Evolutionary conservation across 2,329 filamentous ascomycete species (phyloP).

Genomic region (Zymoseptoria ardabiliae): DNA sequence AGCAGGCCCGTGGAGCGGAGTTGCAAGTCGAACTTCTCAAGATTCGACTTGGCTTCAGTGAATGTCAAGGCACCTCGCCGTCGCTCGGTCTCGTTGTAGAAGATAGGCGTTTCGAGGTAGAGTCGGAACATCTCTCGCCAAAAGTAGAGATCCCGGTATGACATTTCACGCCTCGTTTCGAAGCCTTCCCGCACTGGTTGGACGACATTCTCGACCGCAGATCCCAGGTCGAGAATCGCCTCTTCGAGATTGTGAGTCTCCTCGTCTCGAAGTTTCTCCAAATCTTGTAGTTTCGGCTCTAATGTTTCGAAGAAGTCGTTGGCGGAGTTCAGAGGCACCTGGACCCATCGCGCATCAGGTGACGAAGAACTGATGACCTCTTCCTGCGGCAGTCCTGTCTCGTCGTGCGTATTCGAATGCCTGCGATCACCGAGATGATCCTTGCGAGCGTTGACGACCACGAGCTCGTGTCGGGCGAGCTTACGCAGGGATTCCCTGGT

Average conservation of each 20-base stretch:
- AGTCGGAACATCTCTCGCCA: constrained; percentile 79
- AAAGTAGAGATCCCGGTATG: constrained; percentile 53
- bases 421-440: constrained; percentile 4
- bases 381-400: not conserved
- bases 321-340: constrained; percentile 71
- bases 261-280: constrained; percentile 60
- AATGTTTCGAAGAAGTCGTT: constrained; percentile 72
- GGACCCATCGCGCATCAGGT: constrained; percentile 41
- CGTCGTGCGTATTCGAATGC: not conserved
- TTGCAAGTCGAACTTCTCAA: constrained; percentile 65
- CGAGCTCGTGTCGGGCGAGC: constrained; percentile 45
- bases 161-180: constrained; percentile 26
- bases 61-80: constrained; percentile 63
- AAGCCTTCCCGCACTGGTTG: constrained; percentile 52
- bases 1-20: constrained; percentile 54
- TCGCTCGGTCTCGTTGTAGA: constrained; percentile 69
- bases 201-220: constrained; percentile 56
- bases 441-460: constrained; percentile 30
- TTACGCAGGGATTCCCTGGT: constrained; percentile 58
- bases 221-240: constrained; percentile 58
- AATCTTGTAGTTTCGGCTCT: constrained; percentile 59
- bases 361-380: not conserved
- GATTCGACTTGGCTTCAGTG: constrained; percentile 56
- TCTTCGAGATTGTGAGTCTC: constrained; percentile 58
- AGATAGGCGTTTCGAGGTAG: constrained; percentile 71